Evolutionary conservation across 2,329 filamentous ascomycete genomes (phyloP).

Genomic region (Botryosphaeria dothidea): DNA sequence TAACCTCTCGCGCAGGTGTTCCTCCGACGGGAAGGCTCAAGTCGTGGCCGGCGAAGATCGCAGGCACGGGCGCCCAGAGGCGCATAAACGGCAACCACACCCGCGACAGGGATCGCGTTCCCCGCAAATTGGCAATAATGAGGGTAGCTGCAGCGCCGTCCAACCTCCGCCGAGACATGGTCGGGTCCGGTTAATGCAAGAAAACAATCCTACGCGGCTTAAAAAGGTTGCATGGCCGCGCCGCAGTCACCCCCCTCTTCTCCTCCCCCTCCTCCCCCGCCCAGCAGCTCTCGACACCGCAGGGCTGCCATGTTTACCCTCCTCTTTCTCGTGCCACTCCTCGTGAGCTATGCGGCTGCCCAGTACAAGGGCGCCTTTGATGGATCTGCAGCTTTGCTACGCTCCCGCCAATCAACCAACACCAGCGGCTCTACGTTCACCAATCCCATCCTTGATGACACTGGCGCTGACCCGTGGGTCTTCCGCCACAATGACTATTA

Average conservation of each 20-base stretch:
- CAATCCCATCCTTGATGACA: conserved; percentile 45
- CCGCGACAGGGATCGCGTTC: background rate
- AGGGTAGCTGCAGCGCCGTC: background rate
- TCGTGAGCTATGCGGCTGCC: conserved; percentile 11
- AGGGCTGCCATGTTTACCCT: conserved; percentile 5
- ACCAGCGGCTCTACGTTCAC: conserved; percentile 39
- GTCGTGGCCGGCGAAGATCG: background rate
- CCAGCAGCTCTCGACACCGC: background rate
- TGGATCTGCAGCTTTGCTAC: background rate
- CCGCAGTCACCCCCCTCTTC: background rate
- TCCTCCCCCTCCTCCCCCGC: background rate
- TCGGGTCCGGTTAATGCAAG: background rate
- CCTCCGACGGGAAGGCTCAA: background rate
- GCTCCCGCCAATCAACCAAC: conserved; percentile 12
- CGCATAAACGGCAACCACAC: too few relatives aligned
- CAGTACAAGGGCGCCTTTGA: conserved; percentile 16
- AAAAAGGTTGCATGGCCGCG: conserved; percentile 5
- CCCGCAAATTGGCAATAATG: conserved; percentile 13
- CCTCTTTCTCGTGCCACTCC: conserved; percentile 11
- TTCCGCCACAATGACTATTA: background rate
- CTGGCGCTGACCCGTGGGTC: conserved; percentile 43
- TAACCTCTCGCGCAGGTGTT: background rate
- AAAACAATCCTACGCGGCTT: background rate
- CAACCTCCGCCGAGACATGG: background rate
- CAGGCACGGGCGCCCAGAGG: background rate